phyloP scores from a whole-genome alignment of 805 yeast species.

The Candida maris region DNA sequence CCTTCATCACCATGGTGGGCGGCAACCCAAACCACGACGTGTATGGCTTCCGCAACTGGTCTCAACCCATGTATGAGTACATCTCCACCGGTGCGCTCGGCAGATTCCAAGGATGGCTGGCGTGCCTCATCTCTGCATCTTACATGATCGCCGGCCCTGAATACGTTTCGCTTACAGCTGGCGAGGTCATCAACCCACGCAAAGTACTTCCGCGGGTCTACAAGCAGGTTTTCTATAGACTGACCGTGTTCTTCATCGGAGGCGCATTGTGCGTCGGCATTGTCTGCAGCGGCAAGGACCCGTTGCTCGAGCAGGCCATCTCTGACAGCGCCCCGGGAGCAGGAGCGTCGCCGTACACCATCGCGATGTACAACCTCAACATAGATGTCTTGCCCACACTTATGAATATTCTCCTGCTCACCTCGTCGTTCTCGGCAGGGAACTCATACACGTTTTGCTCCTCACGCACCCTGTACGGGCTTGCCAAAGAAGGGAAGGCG shows the following conservation, averaged over 20 bases:
- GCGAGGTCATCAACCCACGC: constrained; percentile 42
- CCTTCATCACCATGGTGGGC: constrained; percentile 53
- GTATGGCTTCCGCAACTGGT: constrained; percentile 46
- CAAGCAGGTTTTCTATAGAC: constrained; percentile 40
- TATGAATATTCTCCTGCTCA: constrained; percentile 68
- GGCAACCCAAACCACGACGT: constrained; percentile 51
- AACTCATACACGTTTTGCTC: constrained; percentile 74
- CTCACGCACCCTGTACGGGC: constrained; percentile 56
- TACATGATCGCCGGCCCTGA: constrained; percentile 43
- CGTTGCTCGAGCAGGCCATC: constrained; percentile 40
- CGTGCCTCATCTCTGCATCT: constrained; percentile 36
- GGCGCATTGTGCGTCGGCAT: constrained; percentile 42
- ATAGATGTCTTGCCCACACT: constrained; percentile 66
- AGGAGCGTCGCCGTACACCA: constrained; percentile 72
- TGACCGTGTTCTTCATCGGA: constrained; percentile 42
- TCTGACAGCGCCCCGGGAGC: constrained; percentile 63
- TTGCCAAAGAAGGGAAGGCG: constrained; percentile 67
- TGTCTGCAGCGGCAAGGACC: constrained; percentile 36
- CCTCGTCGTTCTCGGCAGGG: constrained; percentile 78
- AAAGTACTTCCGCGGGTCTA: constrained; percentile 37
- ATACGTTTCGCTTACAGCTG: constrained; percentile 42
- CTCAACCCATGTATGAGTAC: constrained; percentile 37
- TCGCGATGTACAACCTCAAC: constrained; percentile 65
- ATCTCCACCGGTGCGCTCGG: constrained; percentile 37
- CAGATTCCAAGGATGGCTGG: constrained; percentile 40